Evolutionary conservation across 345 rosid genomes (phyloP), one percentile per base, ranked within the genome.

Genomic region (Psidium friedrichsthalianum): DNA sequence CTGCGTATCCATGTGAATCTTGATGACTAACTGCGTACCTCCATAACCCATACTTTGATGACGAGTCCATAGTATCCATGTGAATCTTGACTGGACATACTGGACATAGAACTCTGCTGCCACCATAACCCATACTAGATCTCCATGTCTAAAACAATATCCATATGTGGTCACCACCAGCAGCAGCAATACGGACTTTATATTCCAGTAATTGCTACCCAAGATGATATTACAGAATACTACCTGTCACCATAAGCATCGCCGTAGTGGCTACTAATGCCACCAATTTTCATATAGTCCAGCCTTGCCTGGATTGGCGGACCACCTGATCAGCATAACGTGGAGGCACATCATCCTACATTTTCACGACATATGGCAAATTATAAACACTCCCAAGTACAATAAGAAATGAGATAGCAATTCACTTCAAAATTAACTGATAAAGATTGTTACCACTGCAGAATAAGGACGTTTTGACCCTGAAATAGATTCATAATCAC

Each of bases 381-480:
- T 42, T 27, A n/a, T 56, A 44, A 44, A 56, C n/a, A 82, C 16
- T 18, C 25, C 36, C 57, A 82, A 82, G 40, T 55, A 52, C 84
- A 83, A 56, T 24, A 56, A 53, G 61, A 22, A 83, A 83, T 11
- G 44, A 83, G 47, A 56, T 16, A 83, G 24, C 12, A 54, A 56
- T 56, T 36, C 12, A 82, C 56, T 53, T 82, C 27, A 51, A 44
- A 84, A 61, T 25, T 24, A 74, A 21, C 20, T 2, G 16, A 84
- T n/a, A 53, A 53, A 69, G 42, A 86, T 51, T 47, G 40, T 87
- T 49, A 96, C 99, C 98, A 97, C 57, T 25, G 94, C 91, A 85
- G 95, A 87, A 90, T 94, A 97, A 78, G 97, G 96, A 80, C 99
- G 95, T 90, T 97, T 97, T 84, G 99, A 94, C 81, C 98, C 98